Evolutionary conservation across 768 basidiomycete species (phyloP), one percentile per base, ranked within the genome.

Genomic region (Pleurotus tuber-regium): DNA sequence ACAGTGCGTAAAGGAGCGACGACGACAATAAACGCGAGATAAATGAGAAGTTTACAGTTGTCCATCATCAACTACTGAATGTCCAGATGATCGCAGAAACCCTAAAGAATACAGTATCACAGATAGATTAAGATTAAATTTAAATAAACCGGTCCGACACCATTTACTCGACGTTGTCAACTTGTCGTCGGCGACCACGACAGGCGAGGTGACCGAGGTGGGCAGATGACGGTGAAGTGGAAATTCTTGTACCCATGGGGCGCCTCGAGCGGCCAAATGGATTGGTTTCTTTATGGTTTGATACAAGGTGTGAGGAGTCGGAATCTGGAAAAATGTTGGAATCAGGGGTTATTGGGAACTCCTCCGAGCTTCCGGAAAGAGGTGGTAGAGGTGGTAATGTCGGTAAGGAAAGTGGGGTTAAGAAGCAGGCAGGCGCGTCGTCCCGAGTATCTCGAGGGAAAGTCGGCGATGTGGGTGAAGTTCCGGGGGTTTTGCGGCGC

Each of bases 401-500:
- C 9, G 88, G 88, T 51, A 90, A 73, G 44, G 74, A 72, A 64
- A 87, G 76, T 11, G 83, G 82, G 59, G 73, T 72, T 36, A 71
- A 70, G n/a, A n/a, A n/a, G 23, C 68, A 65, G 11, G 71, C 63
- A 21, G 70, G 66, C 54, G 73, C 71, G 61, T 67, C 66, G 57
- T 68, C 66, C 59, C 65, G 65, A 59, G 66, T 66, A 59, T 72
- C 73, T 43, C 67, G 76, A 49, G 78, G 71, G 63, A 87, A 88
- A 9, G 79, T 78, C 10, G 86, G 79, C 1, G 83, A 81, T 12
- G 80, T 83, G 0, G 88, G 87, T 9, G 89, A 88, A 31, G 79
- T 75, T 52, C 83, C 82, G 24, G 89, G 88, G 1, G 87, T 88
- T 68, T 83, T 87, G 55, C 89, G 83, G 56, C 89, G 87, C 36